Conservation (phyloP, 208 protist species). For the Leishmania major region DNA sequence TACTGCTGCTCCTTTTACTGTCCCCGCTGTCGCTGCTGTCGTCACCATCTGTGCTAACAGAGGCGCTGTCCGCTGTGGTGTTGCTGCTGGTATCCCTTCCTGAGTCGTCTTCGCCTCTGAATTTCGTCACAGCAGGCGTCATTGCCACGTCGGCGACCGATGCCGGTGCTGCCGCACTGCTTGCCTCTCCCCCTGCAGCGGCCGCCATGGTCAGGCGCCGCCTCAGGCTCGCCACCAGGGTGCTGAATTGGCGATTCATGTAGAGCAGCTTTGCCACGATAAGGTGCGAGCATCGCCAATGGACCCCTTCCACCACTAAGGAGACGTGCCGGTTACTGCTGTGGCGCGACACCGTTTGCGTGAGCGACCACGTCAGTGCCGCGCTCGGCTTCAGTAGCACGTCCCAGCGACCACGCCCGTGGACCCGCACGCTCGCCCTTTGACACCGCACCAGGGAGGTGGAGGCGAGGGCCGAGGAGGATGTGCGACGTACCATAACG, state of each 20-base stretch:
- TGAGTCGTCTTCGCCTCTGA: background rate
- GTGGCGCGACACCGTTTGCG: conserved; percentile 47
- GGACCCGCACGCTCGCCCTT: conserved; percentile 46
- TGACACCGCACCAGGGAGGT: conserved; percentile 43
- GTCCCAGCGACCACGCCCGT: conserved; percentile 82
- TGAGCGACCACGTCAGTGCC: conserved; percentile 41
- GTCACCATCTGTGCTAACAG: conserved; percentile 2
- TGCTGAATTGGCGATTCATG: conserved; percentile 34
- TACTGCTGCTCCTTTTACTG: conserved; percentile 4
- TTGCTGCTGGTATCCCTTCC: conserved; percentile 1
- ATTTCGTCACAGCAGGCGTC: background rate
- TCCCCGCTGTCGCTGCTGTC: background rate
- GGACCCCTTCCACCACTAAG: conserved; percentile 51
- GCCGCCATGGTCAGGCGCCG: conserved; percentile 15
- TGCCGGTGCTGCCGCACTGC: background rate
- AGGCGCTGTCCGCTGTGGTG: background rate
- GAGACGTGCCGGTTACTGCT: conserved; percentile 50
- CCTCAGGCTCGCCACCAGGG: conserved; percentile 15
- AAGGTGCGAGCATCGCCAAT: conserved; percentile 61
- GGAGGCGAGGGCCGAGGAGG: conserved; percentile 15
- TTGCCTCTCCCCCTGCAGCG: background rate
- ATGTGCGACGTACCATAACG: conserved; percentile 37
- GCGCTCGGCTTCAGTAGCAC: conserved; percentile 47
- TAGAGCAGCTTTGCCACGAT: conserved; percentile 68
- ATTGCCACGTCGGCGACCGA: background rate